Base-by-base conservation (phyloP, 2,329 filamentous ascomycete genomes). In the Aureobasidium namibiae region DNA sequence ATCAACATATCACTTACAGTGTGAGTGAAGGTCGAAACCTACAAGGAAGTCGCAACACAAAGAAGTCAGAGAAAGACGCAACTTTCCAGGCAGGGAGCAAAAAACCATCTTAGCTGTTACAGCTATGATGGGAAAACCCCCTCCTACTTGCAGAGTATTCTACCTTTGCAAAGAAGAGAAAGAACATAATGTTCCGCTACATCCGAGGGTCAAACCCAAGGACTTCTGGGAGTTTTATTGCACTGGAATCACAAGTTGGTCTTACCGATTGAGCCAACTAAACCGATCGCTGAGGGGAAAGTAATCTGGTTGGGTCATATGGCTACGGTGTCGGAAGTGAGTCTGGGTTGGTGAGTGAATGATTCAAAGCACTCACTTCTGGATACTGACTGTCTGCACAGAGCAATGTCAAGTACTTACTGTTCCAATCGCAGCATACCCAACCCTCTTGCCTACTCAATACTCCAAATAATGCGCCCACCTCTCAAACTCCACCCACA, bases 401-500 rank as follows among this genome's bases (percentile, higher is more conserved):
- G 29, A 7, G 11, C 23, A 9, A 14, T 8, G 21, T n/a, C 24
- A 29, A 16, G 10, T 14, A 18, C n/a, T 39, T n/a, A n/a, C n/a
- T n/a, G n/a, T n/a, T n/a, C n/a, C 13, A 29, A n/a, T 16, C 11
- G 26, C 24, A 10, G 42, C 39, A 45, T 26, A 7, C n/a, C 11
- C 18, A 16, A 10, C 23, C 2, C 9, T 38, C 23, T 24, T 14
- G 1, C 21, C 24, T 11, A 9, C 21, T 18, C 31, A 57, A 8
- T 48, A 46, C 23, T 46, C 31, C 21, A 57, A 39, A 8, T 26
- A 29, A 57, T 36, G 14, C 14, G 54, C 54, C 41, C 29, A 46
- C 24, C 11, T 38, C 42, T 31, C 16, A 29, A 57, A 57, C 33
- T 57, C 33, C 23, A 14, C 11, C 54, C 54, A 57, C 54, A 57